Evolutionary conservation across 768 basidiomycete species (phyloP), one percentile per base, ranked within the genome.

Genomic region (Collybia nuda): DNA sequence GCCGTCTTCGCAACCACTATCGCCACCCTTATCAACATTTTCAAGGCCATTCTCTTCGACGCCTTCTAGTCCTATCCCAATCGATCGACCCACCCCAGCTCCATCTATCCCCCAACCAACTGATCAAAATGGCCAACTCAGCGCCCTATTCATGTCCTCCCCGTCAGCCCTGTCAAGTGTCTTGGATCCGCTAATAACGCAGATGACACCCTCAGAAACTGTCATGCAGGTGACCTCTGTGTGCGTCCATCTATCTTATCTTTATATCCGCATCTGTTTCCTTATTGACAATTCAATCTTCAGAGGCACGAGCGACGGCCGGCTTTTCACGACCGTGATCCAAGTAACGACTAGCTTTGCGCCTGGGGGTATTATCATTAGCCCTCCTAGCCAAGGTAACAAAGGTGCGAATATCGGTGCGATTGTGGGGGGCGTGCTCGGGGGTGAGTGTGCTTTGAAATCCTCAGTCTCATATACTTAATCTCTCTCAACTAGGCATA

Each of bases 351-450:
- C 61, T 18, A 59, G 63, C 26, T 12, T 67, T 35, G 52, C 61
- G 11, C 56, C 67, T 1, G 67, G 67, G 3, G 39, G 17, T 5
- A 1, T 32, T 57, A 5, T 53, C 51, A 17, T 48, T 61, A 23
- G 56, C 70, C 2, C 15, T 44, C 7, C 8, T 51, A 0, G 12
- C 0, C 3, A 18, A 6, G 17, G 32, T 15, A 29, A 52, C 17
- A 24, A 38, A 8, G 28, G 46, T 1, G 47, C 53, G 19, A 65
- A 69, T 50, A 70, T 67, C 0, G 76, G 70, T 24, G 66, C 78
- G 3, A 80, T 82, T 49, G 72, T 80, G 3, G 80, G 80, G 9
- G 76, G 76, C 15, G 72, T 75, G 2, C 75, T 81, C n/a, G 79
- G 79, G 48, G 80, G 79, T 54, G 54, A 39, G 67, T 60, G 3